Evolutionary conservation across 495 filamentous ascomycete genomes (phyloP), one percentile per base, ranked within the genome.

Genomic region (Penicillium goetzii): DNA sequence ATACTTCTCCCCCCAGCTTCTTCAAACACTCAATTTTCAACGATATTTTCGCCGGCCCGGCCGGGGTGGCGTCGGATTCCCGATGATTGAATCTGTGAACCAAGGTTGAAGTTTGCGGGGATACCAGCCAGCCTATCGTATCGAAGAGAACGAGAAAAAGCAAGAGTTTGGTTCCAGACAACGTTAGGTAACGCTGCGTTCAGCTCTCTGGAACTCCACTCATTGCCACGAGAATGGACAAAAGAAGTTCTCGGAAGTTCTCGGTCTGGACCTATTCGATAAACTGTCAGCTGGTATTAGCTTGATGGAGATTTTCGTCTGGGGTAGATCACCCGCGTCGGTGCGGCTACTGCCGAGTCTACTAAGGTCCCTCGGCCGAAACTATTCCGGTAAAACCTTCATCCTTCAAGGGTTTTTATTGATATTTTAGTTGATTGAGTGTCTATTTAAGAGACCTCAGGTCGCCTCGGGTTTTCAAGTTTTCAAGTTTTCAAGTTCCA

Each of bases 401-500:
- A 3, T 15, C 30, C 47, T 50, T 45, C 19, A 23, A n/a, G 47
- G 2, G n/a, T 51, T 30, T 51, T 51, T 1, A 23, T 21, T 30
- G 30, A 23, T 23, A n/a, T 12, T 47, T 23, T 21, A 2, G 41
- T 23, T 23, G 47, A 51, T 15, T 4, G 7, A 26, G 12, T n/a
- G 25, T 51, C 47, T 51, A 30, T 51, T 28, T 28, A 51, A 51
- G 47, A 17, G 25, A n/a, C 2, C 47, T 51, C 47, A 51, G n/a
- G 25, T 45, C 41, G 23, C 19, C 43, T 47, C 43, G 21, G 14
- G 19, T 9, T 9, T 25, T 23, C 38, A 41, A 38, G 12, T 15
- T 21, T 21, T n/a, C n/a, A n/a, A 21, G 10, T 14, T 40, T 7
- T 14, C 19, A 47, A 45, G 8, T 21, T 1, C 2, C 41, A 45